These are phyloP conservation scores for Boletellus sp. DNA, from an alignment of 768 basidiomycete genomes.

Conservation along the genomic window DNA sequence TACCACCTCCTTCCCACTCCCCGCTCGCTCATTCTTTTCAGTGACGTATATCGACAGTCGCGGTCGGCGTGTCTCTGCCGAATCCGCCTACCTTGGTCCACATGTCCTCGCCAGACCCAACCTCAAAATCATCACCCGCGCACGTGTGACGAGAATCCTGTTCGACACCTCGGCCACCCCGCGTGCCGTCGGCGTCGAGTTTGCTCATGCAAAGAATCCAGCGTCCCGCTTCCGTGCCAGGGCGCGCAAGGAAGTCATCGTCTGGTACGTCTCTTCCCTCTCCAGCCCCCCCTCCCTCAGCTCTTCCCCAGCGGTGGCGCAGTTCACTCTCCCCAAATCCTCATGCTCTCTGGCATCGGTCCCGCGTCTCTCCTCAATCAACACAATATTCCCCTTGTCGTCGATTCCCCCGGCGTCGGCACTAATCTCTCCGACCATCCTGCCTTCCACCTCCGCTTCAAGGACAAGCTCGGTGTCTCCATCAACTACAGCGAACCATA, in stretches of 20 bases:
- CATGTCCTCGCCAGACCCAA: conserved; percentile 64
- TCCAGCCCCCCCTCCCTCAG: background rate
- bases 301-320: conserved; percentile 48
- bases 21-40: conserved; percentile 25
- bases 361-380: conserved; percentile 53
- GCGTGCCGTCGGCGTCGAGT: conserved; percentile 62
- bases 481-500: conserved; percentile 37
- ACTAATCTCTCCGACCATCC: conserved; percentile 69
- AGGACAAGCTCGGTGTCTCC: conserved; percentile 46
- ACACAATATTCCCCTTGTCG: conserved; percentile 50
- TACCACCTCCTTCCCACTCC: background rate
- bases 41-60: conserved; percentile 64
- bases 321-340: conserved; percentile 62
- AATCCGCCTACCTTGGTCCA: conserved; percentile 63
- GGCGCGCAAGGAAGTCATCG: conserved; percentile 56
- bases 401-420: conserved; percentile 73
- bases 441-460: conserved; percentile 48
- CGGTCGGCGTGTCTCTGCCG: conserved; percentile 55
- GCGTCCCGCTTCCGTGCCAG: conserved; percentile 38
- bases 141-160: conserved; percentile 55
- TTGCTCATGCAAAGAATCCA: conserved; percentile 33
- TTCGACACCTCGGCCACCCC: conserved; percentile 43
- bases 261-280: conserved; percentile 43
- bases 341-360: conserved; percentile 76
- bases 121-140: conserved; percentile 54